phyloP scores from a whole-genome alignment of 1,139 yeast species.

The Schwanniomyces etchellsii region DNA sequence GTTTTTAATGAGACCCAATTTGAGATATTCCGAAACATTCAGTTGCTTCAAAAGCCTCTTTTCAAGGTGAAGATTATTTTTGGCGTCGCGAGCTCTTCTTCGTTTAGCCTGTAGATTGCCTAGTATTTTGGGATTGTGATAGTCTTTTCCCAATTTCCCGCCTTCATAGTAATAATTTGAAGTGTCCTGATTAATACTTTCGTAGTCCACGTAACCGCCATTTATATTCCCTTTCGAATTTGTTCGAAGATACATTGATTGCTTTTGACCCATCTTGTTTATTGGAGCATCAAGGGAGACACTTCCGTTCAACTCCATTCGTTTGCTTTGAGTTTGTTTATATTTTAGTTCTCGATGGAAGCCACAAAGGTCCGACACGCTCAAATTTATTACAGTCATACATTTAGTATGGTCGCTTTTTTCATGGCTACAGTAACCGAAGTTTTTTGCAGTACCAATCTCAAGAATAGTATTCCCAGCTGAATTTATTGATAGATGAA shows the following conservation, averaged over 20 bases:
- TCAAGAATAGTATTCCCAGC: slow-evolving; percentile 54
- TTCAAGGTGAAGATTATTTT: slow-evolving; percentile 30
- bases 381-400: slow-evolving; percentile 50
- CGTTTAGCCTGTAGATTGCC: slow-evolving; percentile 29
- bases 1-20: slow-evolving; percentile 15
- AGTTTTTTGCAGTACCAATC: slow-evolving; percentile 66
- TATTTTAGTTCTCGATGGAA: slow-evolving; percentile 63
- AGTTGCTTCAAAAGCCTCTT: slow-evolving; percentile 19
- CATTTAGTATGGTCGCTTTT: slow-evolving; percentile 48
- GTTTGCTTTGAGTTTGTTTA: slow-evolving; percentile 45
- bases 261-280: slow-evolving; percentile 14
- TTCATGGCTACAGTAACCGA: slow-evolving; percentile 60
- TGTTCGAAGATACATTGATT: slow-evolving; percentile 14
- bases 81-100: slow-evolving; percentile 26
- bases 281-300: slow-evolving; percentile 38
- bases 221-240: slow-evolving; percentile 8
- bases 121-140: slow-evolving; percentile 41
- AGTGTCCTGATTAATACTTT: slow-evolving; percentile 22
- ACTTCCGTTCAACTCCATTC: slow-evolving; percentile 73
- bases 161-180: slow-evolving; percentile 11
- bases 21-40: slow-evolving; percentile 11
- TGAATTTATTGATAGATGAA: slow-evolving; percentile 55
- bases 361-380: slow-evolving; percentile 54
- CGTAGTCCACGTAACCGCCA: slow-evolving; percentile 6
- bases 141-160: slow-evolving; percentile 19